Evolutionary conservation across 257 asterid genomes (phyloP).

Genomic region (Agastache rugosa): DNA sequence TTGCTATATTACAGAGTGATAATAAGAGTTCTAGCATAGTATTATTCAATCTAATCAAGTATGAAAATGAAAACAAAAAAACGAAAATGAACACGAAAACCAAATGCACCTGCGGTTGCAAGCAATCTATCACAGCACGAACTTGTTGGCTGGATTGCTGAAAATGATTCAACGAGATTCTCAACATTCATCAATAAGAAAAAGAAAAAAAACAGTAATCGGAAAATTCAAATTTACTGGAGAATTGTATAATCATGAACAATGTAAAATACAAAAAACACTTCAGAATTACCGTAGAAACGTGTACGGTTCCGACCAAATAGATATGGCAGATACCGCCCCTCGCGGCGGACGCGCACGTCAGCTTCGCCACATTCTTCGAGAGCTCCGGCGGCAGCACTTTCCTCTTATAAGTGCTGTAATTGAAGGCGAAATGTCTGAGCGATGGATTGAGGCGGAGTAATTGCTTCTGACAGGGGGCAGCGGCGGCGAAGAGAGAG

Average conservation of each 20-base stretch:
- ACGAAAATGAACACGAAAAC: too few species aligned
- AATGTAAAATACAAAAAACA: background rate
- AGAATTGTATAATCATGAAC: background rate
- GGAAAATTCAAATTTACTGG: background rate
- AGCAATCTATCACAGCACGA: conserved; percentile 68
- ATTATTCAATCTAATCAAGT: background rate
- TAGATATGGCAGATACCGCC: conserved; percentile 85
- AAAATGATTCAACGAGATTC: conserved; percentile 12
- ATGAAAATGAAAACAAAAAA: background rate
- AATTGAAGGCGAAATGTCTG: too few species aligned
- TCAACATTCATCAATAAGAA: background rate
- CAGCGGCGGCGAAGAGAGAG: too few species aligned
- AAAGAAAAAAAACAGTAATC: background rate
- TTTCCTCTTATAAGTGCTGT: conserved; percentile 47
- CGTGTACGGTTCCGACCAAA: conserved; percentile 86
- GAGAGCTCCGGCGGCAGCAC: conserved; percentile 71
- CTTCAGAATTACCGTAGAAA: conserved; percentile 55
- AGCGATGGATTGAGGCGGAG: too few species aligned
- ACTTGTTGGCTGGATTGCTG: conserved; percentile 90
- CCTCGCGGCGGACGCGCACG: conserved; percentile 71
- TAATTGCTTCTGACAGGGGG: too few species aligned
- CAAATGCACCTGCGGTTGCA: conserved; percentile 44
- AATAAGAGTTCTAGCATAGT: too few species aligned
- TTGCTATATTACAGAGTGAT: too few species aligned
- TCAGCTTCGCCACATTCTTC: conserved; percentile 59